Base-by-base conservation (phyloP, 768 basidiomycete species). In the Boletus rubescentipes region DNA sequence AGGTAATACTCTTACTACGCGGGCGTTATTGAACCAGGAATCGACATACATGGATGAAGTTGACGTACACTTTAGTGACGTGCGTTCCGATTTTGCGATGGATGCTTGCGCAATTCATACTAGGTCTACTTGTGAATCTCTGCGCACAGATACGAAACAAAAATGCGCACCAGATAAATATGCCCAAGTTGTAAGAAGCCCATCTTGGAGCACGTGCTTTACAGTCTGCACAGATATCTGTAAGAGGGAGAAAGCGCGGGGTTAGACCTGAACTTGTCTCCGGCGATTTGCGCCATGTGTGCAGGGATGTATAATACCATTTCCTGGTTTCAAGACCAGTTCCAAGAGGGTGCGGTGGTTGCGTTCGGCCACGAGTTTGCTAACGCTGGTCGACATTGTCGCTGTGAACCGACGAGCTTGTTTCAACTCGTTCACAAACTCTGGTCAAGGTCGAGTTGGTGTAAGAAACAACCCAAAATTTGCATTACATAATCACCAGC, bases 21-120 rank as follows among this genome's bases (percentile, higher is more conserved):
- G 53, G 43, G 39, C 41, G 52, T 63, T 42, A 36, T 52, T 50
- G 34, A 39, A n/a, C 46, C 15, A 32, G 35, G 47, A 49, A 41
- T 10, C 34, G 9, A 26, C 34, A n/a, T 26, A 41, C 16, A 16
- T 34, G 44, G 44, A 54, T n/a, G 29, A 8, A 53, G 34, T 9
- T 46, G 30, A 77, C 83, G 67, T 77, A 94, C 92, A 98, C 91
- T 83, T 97, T 94, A 0, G 89, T 84, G 60, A 93, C 78, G 68
- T 98, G 95, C 5, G 92, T 95, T 2, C 95, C 95, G 54, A 98
- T 86, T 76, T 95, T 96, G 49, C 95, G 82, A 74, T 98, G 95
- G 46, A 96, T 84, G 54, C 89, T 88, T 15, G 95, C 95, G 67
- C 95, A 98, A 61, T 81, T 83, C 39, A 93, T 78, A 63, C 93